phyloP scores from a whole-genome alignment of 2,329 filamentous ascomycete species.

The Ophiocordyceps camponoti-rufipedis region DNA sequence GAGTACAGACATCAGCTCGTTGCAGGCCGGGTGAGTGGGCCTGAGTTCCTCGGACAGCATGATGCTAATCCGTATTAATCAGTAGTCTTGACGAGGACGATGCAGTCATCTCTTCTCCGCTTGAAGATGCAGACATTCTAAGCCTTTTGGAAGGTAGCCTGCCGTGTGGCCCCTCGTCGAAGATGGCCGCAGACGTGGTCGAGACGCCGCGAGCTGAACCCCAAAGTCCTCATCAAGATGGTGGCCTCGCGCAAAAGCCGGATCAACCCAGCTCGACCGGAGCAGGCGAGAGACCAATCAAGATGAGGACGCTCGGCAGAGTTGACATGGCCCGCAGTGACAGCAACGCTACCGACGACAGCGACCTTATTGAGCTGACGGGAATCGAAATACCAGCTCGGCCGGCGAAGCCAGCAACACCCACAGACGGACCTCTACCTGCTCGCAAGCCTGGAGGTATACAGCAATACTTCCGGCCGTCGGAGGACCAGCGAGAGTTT shows the following conservation, averaged over 20 bases:
- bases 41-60: neutral
- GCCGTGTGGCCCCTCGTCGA: neutral
- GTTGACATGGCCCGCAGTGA: slow-evolving; percentile 16
- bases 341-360: slow-evolving; percentile 14
- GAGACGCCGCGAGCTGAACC: neutral
- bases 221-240: neutral
- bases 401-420: neutral
- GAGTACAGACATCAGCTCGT: no score
- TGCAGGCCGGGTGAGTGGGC: neutral
- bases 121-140: neutral
- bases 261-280: neutral
- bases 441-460: slow-evolving; percentile 9
- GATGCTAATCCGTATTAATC: neutral
- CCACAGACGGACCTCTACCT: slow-evolving; percentile 1
- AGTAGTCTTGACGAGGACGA: neutral
- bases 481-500: slow-evolving; percentile 7
- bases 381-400: slow-evolving; percentile 9
- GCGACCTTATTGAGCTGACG: slow-evolving; percentile 5
- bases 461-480: slow-evolving; percentile 12
- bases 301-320: slow-evolving; percentile 11
- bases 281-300: neutral
- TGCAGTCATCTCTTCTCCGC: neutral
- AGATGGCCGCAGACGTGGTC: neutral
- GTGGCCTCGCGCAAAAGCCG: neutral
- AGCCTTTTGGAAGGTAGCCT: neutral